Base-by-base conservation (phyloP, 805 yeast species). In the Monosporozyma aerobia region DNA sequence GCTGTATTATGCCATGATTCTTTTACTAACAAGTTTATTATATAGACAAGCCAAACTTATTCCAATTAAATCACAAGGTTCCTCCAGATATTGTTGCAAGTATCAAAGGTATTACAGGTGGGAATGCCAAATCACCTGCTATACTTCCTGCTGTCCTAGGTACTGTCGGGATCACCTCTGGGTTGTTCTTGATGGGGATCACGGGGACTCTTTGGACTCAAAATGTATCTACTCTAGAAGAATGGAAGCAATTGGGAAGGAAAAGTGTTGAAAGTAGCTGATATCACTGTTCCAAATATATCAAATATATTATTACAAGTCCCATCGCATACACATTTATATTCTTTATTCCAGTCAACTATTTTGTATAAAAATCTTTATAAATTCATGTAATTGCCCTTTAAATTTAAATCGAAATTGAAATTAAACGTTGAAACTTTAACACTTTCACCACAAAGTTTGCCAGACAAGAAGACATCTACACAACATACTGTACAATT, bases 171-270 rank as follows among this genome's bases (percentile, higher is more conserved):
- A 71, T 90, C 23, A 87, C 96, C 2, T 75, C 81, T 0, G 77
- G 89, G 1, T 80, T 87, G 0, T 77, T 85, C 59, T 77, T 86
- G 1, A 87, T 87, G 89, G 70, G 79, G 5, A 73, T 83, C 1
- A 78, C 86, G 35, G 95, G 96, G 1, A 75, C 82, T 2, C 82
- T 87, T 61, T 90, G 96, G 96, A 73, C 81, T 39, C 74, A 77
- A 69, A 95, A 89, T 61, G 83, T 90, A 8, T 79, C 87, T 9
- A 75, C 72, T 25, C 73, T 84, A 48, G 73, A 75, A 53, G 96
- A 89, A 63, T 87, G 89, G 33, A 37, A 41, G 19, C 27, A n/a
- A 8, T 14, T 13, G 39, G 39, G 39, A 7, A 14, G 10, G 4
- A 13, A 32, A 5, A 32, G 22, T 35, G 30, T 11, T 51, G 43